phyloP scores from a whole-genome alignment of 495 filamentous ascomycete genomes.

The Lophiotrema nucula region DNA sequence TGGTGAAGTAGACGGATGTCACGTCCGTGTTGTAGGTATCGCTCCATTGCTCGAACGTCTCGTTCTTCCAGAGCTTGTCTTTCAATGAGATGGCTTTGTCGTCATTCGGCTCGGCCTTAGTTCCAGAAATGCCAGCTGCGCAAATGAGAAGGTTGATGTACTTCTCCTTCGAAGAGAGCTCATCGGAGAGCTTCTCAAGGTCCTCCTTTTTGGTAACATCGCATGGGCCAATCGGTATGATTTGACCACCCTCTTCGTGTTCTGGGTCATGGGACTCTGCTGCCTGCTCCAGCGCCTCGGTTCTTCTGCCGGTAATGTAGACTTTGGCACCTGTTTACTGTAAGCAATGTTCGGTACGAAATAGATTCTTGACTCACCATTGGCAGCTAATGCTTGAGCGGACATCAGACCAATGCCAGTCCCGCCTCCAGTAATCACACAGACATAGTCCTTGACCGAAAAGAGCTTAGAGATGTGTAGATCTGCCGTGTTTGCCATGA shows the following conservation, averaged over 20 bases:
- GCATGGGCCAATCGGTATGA: conserved; percentile 46
- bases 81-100: conserved; percentile 39
- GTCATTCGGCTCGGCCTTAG: conserved; percentile 41
- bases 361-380: conserved; percentile 39
- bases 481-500: conserved; percentile 24
- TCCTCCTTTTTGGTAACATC: conserved; percentile 47
- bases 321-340: conserved; percentile 41
- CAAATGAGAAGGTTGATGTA: conserved; percentile 42
- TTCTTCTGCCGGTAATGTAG: conserved; percentile 44
- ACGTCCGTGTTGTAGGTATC: conserved; percentile 45
- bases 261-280: conserved; percentile 41
- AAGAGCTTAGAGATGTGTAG: conserved; percentile 49
- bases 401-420: conserved; percentile 47
- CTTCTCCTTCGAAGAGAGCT: conserved; percentile 41
- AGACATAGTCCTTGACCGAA: conserved; percentile 60
- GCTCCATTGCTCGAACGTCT: conserved; percentile 43
- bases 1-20: conserved; percentile 46
- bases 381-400: conserved; percentile 45
- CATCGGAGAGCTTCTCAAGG: conserved; percentile 37
- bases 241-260: conserved; percentile 39
- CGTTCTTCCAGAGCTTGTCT: conserved; percentile 45
- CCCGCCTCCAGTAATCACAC: conserved; percentile 57
- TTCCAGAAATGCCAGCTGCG: conserved; percentile 42
- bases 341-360: no score
- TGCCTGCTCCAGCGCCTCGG: conserved; percentile 43